These are phyloP conservation scores for Penicillium nordicum DNA, from an alignment of 2,329 filamentous ascomycete genomes.

Conservation along the genomic window DNA sequence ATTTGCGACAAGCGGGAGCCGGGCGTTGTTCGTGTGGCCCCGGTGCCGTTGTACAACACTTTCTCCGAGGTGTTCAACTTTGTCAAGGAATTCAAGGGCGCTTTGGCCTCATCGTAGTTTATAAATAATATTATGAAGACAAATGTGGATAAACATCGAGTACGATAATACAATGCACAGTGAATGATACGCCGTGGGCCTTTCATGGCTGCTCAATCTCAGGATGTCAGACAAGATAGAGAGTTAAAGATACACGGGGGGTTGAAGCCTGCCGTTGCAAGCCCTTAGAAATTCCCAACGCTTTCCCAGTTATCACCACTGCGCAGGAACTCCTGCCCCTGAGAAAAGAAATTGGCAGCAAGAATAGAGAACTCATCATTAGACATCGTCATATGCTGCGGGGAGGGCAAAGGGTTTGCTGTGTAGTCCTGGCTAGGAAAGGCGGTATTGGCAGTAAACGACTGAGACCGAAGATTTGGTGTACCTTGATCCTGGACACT, in stretches of 20 bases:
- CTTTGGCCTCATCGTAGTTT: constrained; percentile 19
- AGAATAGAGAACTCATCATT: constrained; percentile 48
- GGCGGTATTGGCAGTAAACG: constrained; percentile 19
- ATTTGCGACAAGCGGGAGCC: constrained; percentile 80
- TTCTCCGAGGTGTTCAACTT: constrained; percentile 69
- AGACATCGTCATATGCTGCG: constrained; percentile 24
- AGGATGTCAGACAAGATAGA: background rate
- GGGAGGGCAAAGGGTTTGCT: constrained; percentile 19
- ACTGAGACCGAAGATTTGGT: constrained; percentile 16
- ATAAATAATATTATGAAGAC: background rate
- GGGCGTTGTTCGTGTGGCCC: constrained; percentile 76
- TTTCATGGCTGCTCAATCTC: background rate
- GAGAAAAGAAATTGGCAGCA: constrained; percentile 49
- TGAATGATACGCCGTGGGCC: background rate
- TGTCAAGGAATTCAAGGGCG: constrained; percentile 34
- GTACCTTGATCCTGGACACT: constrained; percentile 19
- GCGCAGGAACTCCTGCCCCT: constrained; percentile 43
- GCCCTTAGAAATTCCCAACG: constrained; percentile 31
- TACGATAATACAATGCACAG: background rate
- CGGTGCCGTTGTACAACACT: constrained; percentile 76
- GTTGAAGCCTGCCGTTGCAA: background rate
- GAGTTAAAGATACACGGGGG: background rate
- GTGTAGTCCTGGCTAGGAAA: constrained; percentile 17
- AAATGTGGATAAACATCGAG: background rate
- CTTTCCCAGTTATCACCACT: constrained; percentile 38